Base-by-base conservation (phyloP, 1,139 yeast species). In the Protomyces inouyei region DNA sequence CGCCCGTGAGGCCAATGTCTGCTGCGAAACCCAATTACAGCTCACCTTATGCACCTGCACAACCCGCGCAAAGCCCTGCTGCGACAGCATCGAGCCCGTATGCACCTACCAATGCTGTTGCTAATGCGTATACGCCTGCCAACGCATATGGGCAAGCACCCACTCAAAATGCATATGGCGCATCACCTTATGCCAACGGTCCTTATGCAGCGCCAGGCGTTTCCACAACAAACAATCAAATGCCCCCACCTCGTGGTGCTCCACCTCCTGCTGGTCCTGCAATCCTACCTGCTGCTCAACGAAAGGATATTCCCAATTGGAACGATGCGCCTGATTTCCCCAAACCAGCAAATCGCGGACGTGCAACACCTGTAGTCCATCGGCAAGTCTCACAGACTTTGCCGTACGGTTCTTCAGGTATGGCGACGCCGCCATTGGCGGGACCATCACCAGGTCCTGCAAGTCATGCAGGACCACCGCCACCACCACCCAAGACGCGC, bases 231-330 rank as follows among this genome's bases (percentile, higher is more conserved):
- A 55, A 52, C 70, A 72, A 10, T 68, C 71, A 14, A 73, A 75
- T 25, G 76, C 75, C 60, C 75, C 76, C 35, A 77, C 79, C 16
- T 76, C 79, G 28, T 6, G 43, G 14, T 14, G 65, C 54, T 21
- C 57, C 55, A 16, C 52, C 60, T 21, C 57, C 57, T 14, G 35
- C 65, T 59, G 53, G 68, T 64, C 53, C 69, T 71, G 32, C 67
- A 66, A 10, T 53, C 45, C 32, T 67, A n/a, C 57, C 61, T 23
- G 67, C 67, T 18, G 72, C 78, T 10, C 76, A 79, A 57, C 82
- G 80, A 70, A 83, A 81, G 71, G 87, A 87, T 55, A 85, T 85
- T 55, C 93, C 88, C 59, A 97, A 97, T 2, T 92, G 97, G 97
- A 92, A 92, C 73, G 97, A 92, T 75, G 79, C 92, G 69, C 97